Conservation (phyloP, 202 grass and related monocot species). For the Hordeum pubiflorum region DNA sequence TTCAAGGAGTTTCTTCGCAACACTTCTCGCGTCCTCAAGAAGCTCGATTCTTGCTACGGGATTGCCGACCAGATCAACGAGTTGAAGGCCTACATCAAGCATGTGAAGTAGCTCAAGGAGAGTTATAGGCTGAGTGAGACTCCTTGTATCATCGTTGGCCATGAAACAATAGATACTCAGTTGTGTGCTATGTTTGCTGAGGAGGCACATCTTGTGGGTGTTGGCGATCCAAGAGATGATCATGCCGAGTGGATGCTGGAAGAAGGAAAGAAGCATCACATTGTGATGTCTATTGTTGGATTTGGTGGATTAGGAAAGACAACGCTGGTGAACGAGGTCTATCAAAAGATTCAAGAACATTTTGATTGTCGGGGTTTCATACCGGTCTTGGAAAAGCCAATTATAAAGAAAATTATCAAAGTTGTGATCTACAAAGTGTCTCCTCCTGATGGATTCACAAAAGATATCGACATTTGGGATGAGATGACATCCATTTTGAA, state of each 20-base stretch:
- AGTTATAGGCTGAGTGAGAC: background rate
- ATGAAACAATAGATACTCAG: background rate
- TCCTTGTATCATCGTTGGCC: background rate
- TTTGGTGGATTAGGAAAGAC: too few species aligned
- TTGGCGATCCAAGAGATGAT: conserved; percentile 14
- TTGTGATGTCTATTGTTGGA: background rate
- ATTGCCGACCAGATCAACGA: background rate
- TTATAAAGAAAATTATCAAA: too few species aligned
- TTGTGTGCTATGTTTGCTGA: too few species aligned
- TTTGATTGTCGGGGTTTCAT: too few species aligned
- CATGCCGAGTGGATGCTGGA: background rate
- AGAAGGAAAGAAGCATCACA: background rate
- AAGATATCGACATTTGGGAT: too few species aligned
- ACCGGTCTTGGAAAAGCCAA: too few species aligned
- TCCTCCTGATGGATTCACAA: too few species aligned
- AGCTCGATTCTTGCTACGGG: background rate
- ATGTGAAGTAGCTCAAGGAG: background rate
- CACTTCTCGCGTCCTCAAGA: background rate
- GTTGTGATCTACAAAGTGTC: too few species aligned
- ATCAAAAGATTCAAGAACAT: too few species aligned
- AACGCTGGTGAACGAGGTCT: too few species aligned
- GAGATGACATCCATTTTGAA: too few species aligned
- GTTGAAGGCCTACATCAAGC: background rate
- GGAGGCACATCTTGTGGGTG: background rate
- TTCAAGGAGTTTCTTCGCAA: background rate